Evolutionary conservation across 352 stramenopile genomes (phyloP).

Genomic region (Globisporangium canariense): DNA sequence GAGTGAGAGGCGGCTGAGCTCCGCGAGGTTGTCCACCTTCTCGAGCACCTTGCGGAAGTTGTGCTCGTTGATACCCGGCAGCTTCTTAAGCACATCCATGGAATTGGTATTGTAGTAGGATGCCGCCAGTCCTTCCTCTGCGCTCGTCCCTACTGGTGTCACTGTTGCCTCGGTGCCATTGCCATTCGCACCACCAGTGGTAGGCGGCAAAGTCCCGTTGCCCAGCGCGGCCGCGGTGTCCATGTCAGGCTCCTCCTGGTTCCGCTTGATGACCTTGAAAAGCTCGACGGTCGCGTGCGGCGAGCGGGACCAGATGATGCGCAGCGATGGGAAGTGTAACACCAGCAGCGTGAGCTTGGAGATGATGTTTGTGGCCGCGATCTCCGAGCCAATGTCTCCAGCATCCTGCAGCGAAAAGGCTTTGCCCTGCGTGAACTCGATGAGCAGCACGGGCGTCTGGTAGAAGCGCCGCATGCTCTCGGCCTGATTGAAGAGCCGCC

Average conservation of each 20-base stretch:
- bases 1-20: slow-evolving; percentile 65
- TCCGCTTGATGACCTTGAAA: slow-evolving; percentile 81
- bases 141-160: slow-evolving; percentile 52
- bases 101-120: slow-evolving; percentile 88
- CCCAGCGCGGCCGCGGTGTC: slow-evolving; percentile 63
- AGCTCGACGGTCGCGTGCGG: slow-evolving; percentile 88
- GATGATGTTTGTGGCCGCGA: slow-evolving; percentile 89
- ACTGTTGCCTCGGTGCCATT: slow-evolving; percentile 25
- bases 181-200: slow-evolving; percentile 12
- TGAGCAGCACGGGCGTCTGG: slow-evolving; percentile 92
- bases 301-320: slow-evolving; percentile 94
- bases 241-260: slow-evolving; percentile 84
- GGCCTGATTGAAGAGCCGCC: slow-evolving; percentile 94
- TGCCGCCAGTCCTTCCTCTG: slow-evolving; percentile 54
- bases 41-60: slow-evolving; percentile 86
- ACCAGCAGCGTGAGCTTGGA: slow-evolving; percentile 95
- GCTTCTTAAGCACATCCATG: slow-evolving; percentile 92
- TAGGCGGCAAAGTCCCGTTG: slow-evolving; percentile 23
- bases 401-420: slow-evolving; percentile 85
- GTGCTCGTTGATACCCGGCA: slow-evolving; percentile 95
- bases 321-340: slow-evolving; percentile 92
- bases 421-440: slow-evolving; percentile 92
- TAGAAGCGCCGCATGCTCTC: slow-evolving; percentile 84
- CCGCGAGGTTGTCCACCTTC: slow-evolving; percentile 67
- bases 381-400: slow-evolving; percentile 91